Percentiles rank a stretch among this genome's conserved stretches.
Evolutionary conservation across 352 stramenopile genomes (phyloP).

Genomic region (Phytopythium sindhum): DNA sequence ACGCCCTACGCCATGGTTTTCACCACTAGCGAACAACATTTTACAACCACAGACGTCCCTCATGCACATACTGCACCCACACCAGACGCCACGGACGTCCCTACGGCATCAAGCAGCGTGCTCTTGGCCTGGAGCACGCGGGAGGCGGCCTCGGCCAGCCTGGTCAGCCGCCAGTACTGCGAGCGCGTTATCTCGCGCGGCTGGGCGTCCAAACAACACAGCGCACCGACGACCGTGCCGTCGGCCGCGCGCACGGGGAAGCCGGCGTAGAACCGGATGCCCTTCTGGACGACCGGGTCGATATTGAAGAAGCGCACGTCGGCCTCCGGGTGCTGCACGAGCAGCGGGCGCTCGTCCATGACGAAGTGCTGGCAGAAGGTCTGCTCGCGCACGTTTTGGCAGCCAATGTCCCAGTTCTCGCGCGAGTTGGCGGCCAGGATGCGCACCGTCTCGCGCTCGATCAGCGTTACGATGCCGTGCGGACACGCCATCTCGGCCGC

Average conservation of each 20-base stretch:
- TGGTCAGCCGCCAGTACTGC: conserved; percentile 35
- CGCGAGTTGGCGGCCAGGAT: conserved; percentile 23
- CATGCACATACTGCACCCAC: neutral
- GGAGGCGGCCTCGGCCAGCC: conserved; percentile 26
- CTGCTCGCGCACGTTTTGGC: conserved; percentile 26
- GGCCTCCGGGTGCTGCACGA: conserved; percentile 32
- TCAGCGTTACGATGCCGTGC: conserved; percentile 28
- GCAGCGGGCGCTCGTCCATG: conserved; percentile 32
- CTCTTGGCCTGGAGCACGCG: conserved; percentile 14
- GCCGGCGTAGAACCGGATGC: conserved; percentile 31
- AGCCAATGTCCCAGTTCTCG: conserved; percentile 25
- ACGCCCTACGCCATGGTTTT: no score
- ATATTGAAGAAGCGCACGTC: conserved; percentile 39
- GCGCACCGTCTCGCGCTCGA: conserved; percentile 24
- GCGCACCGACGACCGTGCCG: conserved; percentile 14
- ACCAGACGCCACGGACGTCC: neutral
- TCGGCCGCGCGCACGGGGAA: conserved; percentile 22
- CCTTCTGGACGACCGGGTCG: conserved; percentile 16
- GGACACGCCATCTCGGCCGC: conserved; percentile 24
- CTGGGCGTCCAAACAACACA: conserved; percentile 32
- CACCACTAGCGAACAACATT: no score
- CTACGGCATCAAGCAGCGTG: neutral
- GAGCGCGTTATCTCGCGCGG: conserved; percentile 25
- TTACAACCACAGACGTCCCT: no score
- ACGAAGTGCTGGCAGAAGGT: conserved; percentile 42